Percentiles rank a stretch among this genome's conserved stretches.
These are phyloP conservation scores for Cylindricascospora bacillispora DNA, from an alignment of 1,139 yeast genomes.

Conservation along the genomic window DNA sequence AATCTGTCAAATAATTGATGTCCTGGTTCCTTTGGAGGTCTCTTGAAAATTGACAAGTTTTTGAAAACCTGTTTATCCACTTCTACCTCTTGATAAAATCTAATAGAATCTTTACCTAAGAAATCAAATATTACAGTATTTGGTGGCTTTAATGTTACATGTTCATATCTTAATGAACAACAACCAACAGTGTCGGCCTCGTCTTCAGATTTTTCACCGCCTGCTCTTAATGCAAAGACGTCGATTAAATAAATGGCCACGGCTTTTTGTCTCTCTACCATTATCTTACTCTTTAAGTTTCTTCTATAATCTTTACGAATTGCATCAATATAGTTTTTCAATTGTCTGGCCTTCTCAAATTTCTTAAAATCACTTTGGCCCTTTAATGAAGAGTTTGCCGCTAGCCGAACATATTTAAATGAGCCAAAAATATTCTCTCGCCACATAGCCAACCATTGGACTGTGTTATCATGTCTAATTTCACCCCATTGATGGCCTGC, in stretches of 20 bases:
- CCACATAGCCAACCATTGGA: slow-evolving; percentile 97
- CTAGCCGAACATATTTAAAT: slow-evolving; percentile 79
- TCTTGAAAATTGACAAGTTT: slow-evolving; percentile 74
- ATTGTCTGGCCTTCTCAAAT: slow-evolving; percentile 83
- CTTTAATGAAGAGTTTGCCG: slow-evolving; percentile 81
- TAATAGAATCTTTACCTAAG: slow-evolving; percentile 88
- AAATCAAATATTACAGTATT: slow-evolving; percentile 84
- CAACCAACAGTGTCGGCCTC: slow-evolving; percentile 99
- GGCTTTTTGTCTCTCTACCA: slow-evolving; percentile 86
- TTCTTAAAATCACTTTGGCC: slow-evolving; percentile 86
- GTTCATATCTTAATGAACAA: slow-evolving; percentile 85
- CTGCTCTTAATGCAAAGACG: slow-evolving; percentile 93
- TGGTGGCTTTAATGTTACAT: slow-evolving; percentile 76
- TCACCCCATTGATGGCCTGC: slow-evolving; percentile 88
- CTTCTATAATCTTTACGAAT: slow-evolving; percentile 67
- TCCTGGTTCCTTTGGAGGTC: slow-evolving; percentile 78
- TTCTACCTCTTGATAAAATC: slow-evolving; percentile 85
- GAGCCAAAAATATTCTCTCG: slow-evolving; percentile 79
- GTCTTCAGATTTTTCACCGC: slow-evolving; percentile 94
- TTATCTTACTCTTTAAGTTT: slow-evolving; percentile 58
- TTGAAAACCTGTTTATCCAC: slow-evolving; percentile 85
- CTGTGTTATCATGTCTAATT: slow-evolving; percentile 75
- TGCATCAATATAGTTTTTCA: slow-evolving; percentile 56
- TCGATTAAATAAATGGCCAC: slow-evolving; percentile 90
- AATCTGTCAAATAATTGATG: slow-evolving; percentile 87